A percentile compares a stretch with the other conserved stretches of the same genome.
These are phyloP conservation scores for Arbutus unedo DNA, from an alignment of 148 eudicot genomes.

Conservation along the genomic window DNA sequence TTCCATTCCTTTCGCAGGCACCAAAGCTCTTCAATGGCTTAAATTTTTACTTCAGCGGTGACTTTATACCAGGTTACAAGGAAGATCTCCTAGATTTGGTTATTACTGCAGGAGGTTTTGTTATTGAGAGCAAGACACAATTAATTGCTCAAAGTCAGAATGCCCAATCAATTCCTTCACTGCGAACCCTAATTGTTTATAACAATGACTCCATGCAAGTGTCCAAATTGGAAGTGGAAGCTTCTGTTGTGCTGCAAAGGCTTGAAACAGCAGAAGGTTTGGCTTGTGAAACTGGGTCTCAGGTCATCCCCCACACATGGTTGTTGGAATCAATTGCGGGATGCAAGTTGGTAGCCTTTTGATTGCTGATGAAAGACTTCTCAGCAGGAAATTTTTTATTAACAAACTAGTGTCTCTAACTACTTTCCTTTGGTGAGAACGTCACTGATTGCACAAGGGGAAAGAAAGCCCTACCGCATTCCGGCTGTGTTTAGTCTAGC, in stretches of 20 bases:
- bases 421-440: no score
- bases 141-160: slow-evolving; percentile 19
- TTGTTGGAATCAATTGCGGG: slow-evolving; percentile 79
- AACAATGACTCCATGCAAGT: slow-evolving; percentile 34
- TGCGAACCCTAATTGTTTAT: slow-evolving; percentile 43
- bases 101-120: slow-evolving; percentile 63
- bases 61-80: slow-evolving; percentile 53
- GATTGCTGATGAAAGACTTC: background rate
- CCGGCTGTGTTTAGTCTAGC: no score
- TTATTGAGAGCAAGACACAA: slow-evolving; percentile 43
- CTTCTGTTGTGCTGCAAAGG: slow-evolving; percentile 25
- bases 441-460: no score
- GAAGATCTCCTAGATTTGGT: slow-evolving; percentile 56
- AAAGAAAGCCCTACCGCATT: no score
- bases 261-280: slow-evolving; percentile 40
- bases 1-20: slow-evolving; percentile 36
- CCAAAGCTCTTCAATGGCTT: slow-evolving; percentile 70
- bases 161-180: slow-evolving; percentile 13
- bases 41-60: slow-evolving; percentile 56
- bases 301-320: slow-evolving; percentile 71
- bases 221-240: slow-evolving; percentile 16
- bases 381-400: background rate
- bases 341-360: slow-evolving; percentile 39
- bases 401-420: no score
- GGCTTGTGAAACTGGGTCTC: slow-evolving; percentile 37